A percentile compares a stretch with the other conserved stretches of the same genome.
phyloP scores from a whole-genome alignment of 2,329 filamentous ascomycete genomes.

The Fusarium solani-melongenae region DNA sequence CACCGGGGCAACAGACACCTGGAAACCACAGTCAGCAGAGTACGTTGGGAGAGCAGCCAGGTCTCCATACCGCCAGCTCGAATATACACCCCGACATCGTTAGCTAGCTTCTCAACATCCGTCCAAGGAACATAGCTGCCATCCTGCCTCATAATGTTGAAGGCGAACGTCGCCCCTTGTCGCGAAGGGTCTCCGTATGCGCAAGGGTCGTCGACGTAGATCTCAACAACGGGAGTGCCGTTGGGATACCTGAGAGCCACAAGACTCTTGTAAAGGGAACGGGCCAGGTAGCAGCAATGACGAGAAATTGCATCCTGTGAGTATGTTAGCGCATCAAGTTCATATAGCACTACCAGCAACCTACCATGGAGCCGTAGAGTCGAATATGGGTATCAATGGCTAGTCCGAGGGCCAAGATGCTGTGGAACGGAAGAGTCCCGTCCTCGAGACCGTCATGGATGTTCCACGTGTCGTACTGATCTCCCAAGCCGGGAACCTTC shows the following conservation, averaged over 20 bases:
- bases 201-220: slow-evolving; percentile 63
- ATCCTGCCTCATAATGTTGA: slow-evolving; percentile 67
- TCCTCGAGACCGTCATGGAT: slow-evolving; percentile 74
- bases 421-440: slow-evolving; percentile 74
- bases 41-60: too few species aligned
- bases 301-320: slow-evolving; percentile 61
- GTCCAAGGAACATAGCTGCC: slow-evolving; percentile 67
- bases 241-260: slow-evolving; percentile 62
- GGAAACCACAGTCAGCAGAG: not conserved
- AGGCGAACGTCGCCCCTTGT: slow-evolving; percentile 72
- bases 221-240: slow-evolving; percentile 59
- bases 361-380: slow-evolving; percentile 66
- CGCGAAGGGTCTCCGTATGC: slow-evolving; percentile 61
- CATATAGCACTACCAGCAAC: not conserved
- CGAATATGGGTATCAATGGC: slow-evolving; percentile 67
- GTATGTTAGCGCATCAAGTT: not conserved
- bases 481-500: slow-evolving; percentile 53
- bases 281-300: slow-evolving; percentile 66
- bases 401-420: slow-evolving; percentile 69
- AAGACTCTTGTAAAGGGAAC: slow-evolving; percentile 61
- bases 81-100: slow-evolving; percentile 66
- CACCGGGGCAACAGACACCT: slow-evolving; percentile 62
- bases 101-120: slow-evolving; percentile 68
- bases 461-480: slow-evolving; percentile 49
- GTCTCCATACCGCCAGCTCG: slow-evolving; percentile 60